Evolutionary conservation across 768 basidiomycete species (phyloP).

Genomic region (Tulasnella calospora): DNA sequence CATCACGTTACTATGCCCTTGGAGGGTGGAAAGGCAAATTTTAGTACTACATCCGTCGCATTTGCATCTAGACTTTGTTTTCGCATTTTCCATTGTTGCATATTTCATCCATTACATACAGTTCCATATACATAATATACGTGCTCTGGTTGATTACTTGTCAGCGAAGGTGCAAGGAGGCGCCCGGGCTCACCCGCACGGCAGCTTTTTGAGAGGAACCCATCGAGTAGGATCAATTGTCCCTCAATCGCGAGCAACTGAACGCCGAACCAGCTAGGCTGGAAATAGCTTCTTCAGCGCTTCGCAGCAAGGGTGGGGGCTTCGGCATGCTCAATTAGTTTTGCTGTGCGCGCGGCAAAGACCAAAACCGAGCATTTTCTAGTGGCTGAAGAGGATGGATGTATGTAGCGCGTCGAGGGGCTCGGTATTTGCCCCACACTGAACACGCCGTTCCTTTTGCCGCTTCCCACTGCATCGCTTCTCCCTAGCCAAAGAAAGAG

Average conservation of each 20-base stretch:
- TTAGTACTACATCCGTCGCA: background rate
- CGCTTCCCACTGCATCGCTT: background rate
- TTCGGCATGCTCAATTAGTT: too few relatives aligned
- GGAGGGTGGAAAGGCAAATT: conserved; percentile 20
- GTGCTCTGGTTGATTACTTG: background rate
- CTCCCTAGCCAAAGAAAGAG: background rate
- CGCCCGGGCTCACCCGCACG: background rate
- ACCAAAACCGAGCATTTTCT: too few relatives aligned
- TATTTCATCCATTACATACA: background rate
- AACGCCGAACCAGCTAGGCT: background rate
- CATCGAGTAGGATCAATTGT: background rate
- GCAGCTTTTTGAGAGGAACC: background rate
- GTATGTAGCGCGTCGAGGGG: background rate
- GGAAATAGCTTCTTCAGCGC: background rate
- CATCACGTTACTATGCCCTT: background rate
- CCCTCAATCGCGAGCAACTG: background rate
- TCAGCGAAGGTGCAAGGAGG: background rate
- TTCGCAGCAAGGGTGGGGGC: background rate
- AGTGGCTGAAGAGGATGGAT: background rate
- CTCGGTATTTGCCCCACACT: background rate
- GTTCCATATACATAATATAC: background rate
- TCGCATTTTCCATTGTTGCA: background rate
- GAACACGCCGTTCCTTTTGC: background rate
- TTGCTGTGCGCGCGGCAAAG: too few relatives aligned
- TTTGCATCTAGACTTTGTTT: background rate